Evolutionary conservation across 106 monocot species (phyloP).

Genomic region (Allium sativum): DNA sequence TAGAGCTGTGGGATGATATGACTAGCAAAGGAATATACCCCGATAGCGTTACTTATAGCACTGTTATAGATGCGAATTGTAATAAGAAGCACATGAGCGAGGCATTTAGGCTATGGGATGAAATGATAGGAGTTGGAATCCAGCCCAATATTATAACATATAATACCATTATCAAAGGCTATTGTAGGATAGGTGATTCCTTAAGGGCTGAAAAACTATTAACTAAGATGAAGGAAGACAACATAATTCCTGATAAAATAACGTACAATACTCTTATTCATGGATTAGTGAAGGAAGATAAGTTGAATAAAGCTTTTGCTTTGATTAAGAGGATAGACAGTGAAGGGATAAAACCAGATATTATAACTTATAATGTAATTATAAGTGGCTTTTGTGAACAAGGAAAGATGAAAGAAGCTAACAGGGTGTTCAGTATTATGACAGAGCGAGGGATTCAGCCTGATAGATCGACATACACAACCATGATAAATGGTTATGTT

Average conservation of each 20-base stretch:
- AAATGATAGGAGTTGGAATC: constrained; percentile 55
- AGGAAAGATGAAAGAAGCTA: constrained; percentile 56
- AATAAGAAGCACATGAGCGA: constrained; percentile 41
- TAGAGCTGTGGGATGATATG: constrained; percentile 73
- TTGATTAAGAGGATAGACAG: constrained; percentile 55
- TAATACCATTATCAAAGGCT: constrained; percentile 84
- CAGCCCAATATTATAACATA: constrained; percentile 62
- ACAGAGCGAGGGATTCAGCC: constrained; percentile 37
- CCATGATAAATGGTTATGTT: constrained; percentile 68
- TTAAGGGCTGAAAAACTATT: constrained; percentile 57
- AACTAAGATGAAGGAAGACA: constrained; percentile 46
- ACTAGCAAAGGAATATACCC: constrained; percentile 42
- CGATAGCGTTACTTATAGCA: constrained; percentile 60
- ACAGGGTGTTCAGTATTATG: constrained; percentile 46
- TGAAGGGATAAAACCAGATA: constrained; percentile 44
- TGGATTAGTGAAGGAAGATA: constrained; percentile 56
- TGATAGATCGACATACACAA: constrained; percentile 66
- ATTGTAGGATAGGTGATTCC: constrained; percentile 49
- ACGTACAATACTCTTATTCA: constrained; percentile 80
- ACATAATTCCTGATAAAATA: constrained; percentile 53
- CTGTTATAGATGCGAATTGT: constrained; percentile 56
- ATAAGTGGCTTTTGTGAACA: constrained; percentile 48
- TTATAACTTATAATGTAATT: constrained; percentile 64
- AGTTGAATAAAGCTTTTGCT: constrained; percentile 46
- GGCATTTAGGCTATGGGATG: constrained; percentile 56